Evolutionary conservation across 2,329 filamentous ascomycete species (phyloP), one percentile per base, ranked within the genome.

Genomic region (Podosphaera xanthii): DNA sequence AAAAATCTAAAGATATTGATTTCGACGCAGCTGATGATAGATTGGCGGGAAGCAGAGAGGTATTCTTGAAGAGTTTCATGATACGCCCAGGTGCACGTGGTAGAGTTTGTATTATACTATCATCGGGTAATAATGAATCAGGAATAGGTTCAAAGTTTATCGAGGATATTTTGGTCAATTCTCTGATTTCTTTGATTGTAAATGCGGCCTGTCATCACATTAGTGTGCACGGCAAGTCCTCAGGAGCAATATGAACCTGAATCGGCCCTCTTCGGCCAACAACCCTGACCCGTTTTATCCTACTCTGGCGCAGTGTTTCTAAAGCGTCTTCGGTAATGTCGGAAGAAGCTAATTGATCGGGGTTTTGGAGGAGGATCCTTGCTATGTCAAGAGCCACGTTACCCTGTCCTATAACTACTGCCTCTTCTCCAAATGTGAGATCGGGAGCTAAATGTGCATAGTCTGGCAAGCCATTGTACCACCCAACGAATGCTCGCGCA

Each of bases 361-460:
- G 74, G 61, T 86, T 80, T 58, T 84, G 82, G 12, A 98, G 75
- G 4, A 98, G 74, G 66, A 94, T 91, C 34, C 94, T 80, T 0
- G 91, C 89, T 14, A 98, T 87, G 69, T 98, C 92, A 55, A 98
- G 74, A 0, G 92, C 92, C 7, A 98, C 92, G 71, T 98, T 98
- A 14, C 92, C 92, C 68, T 98, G 91, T 1, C 92, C 92, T 63
- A 98, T 82, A 55, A 98, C 77, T 38, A 96, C 81, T 1, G 87
- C 92, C 62, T 90, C 83, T 57, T 95, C 87, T 0, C 85, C 86
- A 8, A 76, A 74, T 0, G 81, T 78, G 34, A 97, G 76, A 67
- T 88, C 79, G 0, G 89, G 86, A n/a, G 78, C 74, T 6, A 95
- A 73, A 64, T 78, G 71, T 30, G 84, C 78, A 68, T 86, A 86